Evolutionary conservation across 78 protist genomes (phyloP), one percentile per base, ranked within the genome.

Genomic region (Emiliania huxleyi): DNA sequence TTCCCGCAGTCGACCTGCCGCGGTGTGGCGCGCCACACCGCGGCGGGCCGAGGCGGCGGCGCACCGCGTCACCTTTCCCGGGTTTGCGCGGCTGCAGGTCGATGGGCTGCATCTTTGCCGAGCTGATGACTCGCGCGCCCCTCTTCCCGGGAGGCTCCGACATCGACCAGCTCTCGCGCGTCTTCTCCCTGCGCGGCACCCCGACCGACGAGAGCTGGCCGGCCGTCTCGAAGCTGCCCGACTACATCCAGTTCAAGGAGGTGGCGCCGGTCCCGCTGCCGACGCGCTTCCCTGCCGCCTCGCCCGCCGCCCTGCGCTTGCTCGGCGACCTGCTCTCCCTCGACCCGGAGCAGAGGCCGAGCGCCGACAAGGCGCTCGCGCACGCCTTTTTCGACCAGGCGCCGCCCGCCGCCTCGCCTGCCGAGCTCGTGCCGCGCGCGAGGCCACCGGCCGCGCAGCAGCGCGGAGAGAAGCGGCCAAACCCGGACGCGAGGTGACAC

Each of bases 91-190:
- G n/a, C n/a, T n/a, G n/a, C n/a, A n/a, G n/a, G n/a, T 19, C 48
- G 19, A 2, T 55, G 21, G 91, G 91, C 19, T 91, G 93, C 83
- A 83, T 92, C 22, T 23, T 92, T 8, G 94, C 92, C 2, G 94
- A 92, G 69, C 33, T 92, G 26, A 8, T 79, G 44, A 0, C 21
- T 19, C 92, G 94, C 11, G 91, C 5, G 40, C 87, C 94, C 2
- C 38, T 81, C 52, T 92, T 92, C 42, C 49, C 69, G n/a, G 91
- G 92, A 35, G 45, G 5, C 33, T 25, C 55, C 45, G 90, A 81
- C 46, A 23, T 43, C 37, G 94, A 79, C 42, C 69, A 88, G 33
- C 52, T 88, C 46, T 1, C 45, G 33, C 84, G 88, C 84, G 40
- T 89, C 44, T 88, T 75, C 55, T 0, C 73, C 11, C 8, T 0